Base-by-base conservation (phyloP, 192 early-diverging fungal species). In the Phycomyces blakesleeanus region DNA sequence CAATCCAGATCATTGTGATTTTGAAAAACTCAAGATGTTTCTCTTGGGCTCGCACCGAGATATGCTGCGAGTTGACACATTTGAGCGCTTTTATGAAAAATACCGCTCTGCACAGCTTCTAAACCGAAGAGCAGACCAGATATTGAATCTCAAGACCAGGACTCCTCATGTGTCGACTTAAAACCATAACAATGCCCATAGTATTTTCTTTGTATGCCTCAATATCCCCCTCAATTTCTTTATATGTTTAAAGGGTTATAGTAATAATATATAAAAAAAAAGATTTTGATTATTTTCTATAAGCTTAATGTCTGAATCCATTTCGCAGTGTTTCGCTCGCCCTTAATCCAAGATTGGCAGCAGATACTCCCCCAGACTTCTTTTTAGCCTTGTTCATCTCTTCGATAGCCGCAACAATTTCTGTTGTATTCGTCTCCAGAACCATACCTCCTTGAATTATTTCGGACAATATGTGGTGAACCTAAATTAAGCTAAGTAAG, bases 391-490 rank as follows among this genome's bases (percentile, higher is more conserved):
- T 75, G 54, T 85, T 87, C 25, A 82, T 79, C 54, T 92, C 92
- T 42, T 74, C 77, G 21, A 89, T 83, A 29, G 88, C 85, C 10
- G 74, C 58, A 5, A 91, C 84, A 61, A 94, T 90, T 55, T 94
- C 90, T 34, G 72, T 71, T 42, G 87, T 84, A 68, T 91, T 89
- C 10, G 89, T 91, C 67, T 91, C 89, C 59, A 91, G 66, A 16
- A 90, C 95, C 88, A 97, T 86, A 22, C 95, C 95, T 22, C 93
- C 95, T 39, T 88, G 87, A 9, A 97, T 82, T 15, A 97, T 83
- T 74, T 97, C 95, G 7, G 86, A 81, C 51, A 97, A 66, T 50
- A 95, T 85, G 64, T 93, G 84, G 57, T 91, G 87, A 4, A 91
- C 83, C 77, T 83, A 0, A 15, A 34, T 34, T 34, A 7, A 34